Conservation (phyloP, 371 early-diverging fungal species). For the Mortierella sp. region DNA sequence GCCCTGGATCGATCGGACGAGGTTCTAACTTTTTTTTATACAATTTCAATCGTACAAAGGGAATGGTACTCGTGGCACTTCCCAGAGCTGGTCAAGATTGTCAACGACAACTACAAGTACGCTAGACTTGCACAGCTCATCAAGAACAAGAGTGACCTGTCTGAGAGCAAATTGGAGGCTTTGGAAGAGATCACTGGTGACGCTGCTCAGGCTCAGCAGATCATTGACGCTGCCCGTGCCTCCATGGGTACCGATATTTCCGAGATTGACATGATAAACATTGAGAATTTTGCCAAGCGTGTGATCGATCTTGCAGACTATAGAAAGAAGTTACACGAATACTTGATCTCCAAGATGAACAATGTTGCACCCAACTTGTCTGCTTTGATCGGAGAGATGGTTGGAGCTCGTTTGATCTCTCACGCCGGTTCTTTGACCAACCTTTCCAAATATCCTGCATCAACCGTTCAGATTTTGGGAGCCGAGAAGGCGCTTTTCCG, state of each 20-base stretch:
- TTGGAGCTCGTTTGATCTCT: constrained; percentile 96
- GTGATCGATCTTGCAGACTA: constrained; percentile 94
- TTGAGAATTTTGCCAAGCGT: constrained; percentile 93
- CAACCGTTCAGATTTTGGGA: constrained; percentile 99
- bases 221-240: constrained; percentile 93
- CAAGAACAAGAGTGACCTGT: constrained; percentile 89
- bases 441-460: constrained; percentile 97
- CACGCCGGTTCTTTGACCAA: constrained; percentile 98
- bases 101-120: constrained; percentile 92
- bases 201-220: constrained; percentile 76
- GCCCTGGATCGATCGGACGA: too few species aligned
- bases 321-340: constrained; percentile 90
- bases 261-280: constrained; percentile 94
- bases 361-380: constrained; percentile 98
- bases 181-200: constrained; percentile 84
- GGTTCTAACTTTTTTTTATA: not conserved
- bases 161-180: constrained; percentile 79
- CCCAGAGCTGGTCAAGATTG: constrained; percentile 97
- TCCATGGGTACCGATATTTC: constrained; percentile 97
- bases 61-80: constrained; percentile 99
- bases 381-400: constrained; percentile 96
- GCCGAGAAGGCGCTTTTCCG: constrained; percentile 99
- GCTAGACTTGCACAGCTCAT: constrained; percentile 91
- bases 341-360: constrained; percentile 96
- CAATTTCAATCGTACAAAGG: constrained; percentile 50